Base-by-base conservation (phyloP, 2,329 filamentous ascomycete species). In the Cadophora gregata region DNA sequence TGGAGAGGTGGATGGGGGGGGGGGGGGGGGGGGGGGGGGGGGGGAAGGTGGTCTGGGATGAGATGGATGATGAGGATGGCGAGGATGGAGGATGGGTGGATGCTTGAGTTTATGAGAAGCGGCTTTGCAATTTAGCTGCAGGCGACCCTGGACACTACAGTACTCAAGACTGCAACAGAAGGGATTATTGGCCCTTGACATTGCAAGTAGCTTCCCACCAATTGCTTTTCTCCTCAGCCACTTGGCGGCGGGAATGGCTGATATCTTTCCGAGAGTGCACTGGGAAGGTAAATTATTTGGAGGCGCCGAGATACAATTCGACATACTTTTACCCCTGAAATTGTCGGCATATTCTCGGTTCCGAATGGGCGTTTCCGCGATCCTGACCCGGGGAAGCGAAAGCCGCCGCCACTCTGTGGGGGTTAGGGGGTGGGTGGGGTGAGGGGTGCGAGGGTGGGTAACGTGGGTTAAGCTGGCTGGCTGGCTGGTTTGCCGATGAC, bases 251-350 rank as follows among this genome's bases (percentile, higher is more conserved):
- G 55, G 33, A 42, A 58, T 58, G 55, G 55, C 55, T 42, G 31
- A 58, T 25, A n/a, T 42, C 33, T 58, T 58, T 58, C 55, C 55
- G 55, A 58, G 42, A n/a, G n/a, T n/a, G n/a, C n/a, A 38, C 55
- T 27, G 25, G 50, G 50, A 53, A 53, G 16, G 27, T 31, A 48
- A 8, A 48, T 19, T 48, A 53, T n/a, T 53, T 53, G 14, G 27
- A 31, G 50, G n/a, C 31, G 25, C 25, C 24, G 48, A 51, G 48
- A 51, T 27, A 27, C 9, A 16, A 19, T 36, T n/a, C 24, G 48
- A 51, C 25, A 51, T 27, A 27, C 9, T 27, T 29, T 36, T n/a
- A 33, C 53, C 51, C 51, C 50, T 55, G 51, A 55, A n/a, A 19
- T 55, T 6, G 14, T 36, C 51, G 51, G 51, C 29, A 55, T n/a